Conservation (phyloP, 1,284 basidiomycete species). For the Austropuccinia psidii region DNA sequence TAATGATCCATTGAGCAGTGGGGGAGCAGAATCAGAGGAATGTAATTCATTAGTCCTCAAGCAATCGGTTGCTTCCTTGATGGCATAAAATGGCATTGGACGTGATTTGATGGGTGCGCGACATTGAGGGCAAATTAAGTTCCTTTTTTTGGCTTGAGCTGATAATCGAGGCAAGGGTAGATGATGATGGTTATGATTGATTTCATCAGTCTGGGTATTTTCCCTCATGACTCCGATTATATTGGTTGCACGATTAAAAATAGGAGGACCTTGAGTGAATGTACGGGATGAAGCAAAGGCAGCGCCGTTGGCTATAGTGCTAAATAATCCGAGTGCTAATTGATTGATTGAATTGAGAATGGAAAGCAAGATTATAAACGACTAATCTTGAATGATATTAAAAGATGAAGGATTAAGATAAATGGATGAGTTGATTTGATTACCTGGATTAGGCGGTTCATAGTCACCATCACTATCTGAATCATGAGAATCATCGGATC, state of each 20-base stretch:
- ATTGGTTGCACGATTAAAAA: no score
- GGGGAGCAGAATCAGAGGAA: not conserved
- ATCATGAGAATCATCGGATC: not conserved
- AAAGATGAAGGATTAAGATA: not conserved
- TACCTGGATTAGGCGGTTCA: not conserved
- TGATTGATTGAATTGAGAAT: not conserved
- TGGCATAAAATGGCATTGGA: slow-evolving; percentile 39
- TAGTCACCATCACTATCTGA: not conserved
- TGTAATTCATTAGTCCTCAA: slow-evolving; percentile 20
- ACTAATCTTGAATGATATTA: not conserved
- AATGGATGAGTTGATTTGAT: not conserved
- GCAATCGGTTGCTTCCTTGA: slow-evolving; percentile 36
- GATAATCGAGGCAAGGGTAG: not conserved
- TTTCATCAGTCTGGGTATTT: no score
- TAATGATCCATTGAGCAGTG: no score
- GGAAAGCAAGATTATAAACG: not conserved
- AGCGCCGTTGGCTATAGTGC: no score
- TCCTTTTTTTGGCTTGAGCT: slow-evolving; percentile 14
- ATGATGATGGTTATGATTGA: slow-evolving; percentile 1
- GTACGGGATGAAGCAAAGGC: no score
- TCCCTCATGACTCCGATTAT: no score
- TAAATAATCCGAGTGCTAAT: not conserved
- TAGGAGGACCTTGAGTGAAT: not conserved
- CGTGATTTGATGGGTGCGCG: slow-evolving; percentile 30
- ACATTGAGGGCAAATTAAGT: slow-evolving; percentile 40